These are phyloP conservation scores for Cairneyella variabilis DNA, from an alignment of 495 filamentous ascomycete genomes.

Conservation along the genomic window DNA sequence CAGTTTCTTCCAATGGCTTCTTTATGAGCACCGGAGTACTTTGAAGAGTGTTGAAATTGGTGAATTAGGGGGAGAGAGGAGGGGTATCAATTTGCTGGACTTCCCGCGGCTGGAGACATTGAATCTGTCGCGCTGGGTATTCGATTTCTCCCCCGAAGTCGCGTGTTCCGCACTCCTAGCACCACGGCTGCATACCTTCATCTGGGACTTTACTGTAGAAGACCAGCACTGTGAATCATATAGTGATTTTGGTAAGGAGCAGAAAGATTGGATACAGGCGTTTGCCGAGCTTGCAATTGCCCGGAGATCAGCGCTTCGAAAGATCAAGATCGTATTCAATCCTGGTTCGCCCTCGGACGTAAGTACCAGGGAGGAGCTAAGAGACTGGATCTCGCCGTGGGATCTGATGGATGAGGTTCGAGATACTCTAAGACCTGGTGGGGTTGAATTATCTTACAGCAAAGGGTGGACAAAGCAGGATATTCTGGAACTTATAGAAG, in stretches of 20 bases:
- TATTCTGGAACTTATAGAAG: background rate
- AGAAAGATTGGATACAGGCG: background rate
- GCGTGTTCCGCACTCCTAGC: too few species aligned
- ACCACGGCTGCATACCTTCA: background rate
- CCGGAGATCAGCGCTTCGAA: background rate
- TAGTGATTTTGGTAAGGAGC: background rate
- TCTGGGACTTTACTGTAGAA: background rate
- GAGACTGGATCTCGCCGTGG: background rate
- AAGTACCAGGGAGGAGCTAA: background rate
- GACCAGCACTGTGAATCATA: background rate
- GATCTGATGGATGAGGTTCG: conserved; percentile 2
- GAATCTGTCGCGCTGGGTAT: too few species aligned
- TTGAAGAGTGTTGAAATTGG: background rate
- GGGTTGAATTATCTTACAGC: background rate
- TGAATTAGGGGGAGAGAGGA: background rate
- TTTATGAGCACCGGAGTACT: background rate
- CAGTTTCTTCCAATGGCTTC: background rate
- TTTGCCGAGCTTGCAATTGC: conserved; percentile 1
- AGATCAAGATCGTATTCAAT: background rate
- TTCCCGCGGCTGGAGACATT: too few species aligned
- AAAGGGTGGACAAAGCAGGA: background rate
- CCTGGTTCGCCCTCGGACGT: background rate
- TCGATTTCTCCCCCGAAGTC: too few species aligned
- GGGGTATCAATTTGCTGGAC: too few species aligned
- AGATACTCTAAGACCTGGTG: background rate